These are phyloP conservation scores for Salix suchowensis DNA, from an alignment of 345 rosid genomes.

Conservation along the genomic window DNA sequence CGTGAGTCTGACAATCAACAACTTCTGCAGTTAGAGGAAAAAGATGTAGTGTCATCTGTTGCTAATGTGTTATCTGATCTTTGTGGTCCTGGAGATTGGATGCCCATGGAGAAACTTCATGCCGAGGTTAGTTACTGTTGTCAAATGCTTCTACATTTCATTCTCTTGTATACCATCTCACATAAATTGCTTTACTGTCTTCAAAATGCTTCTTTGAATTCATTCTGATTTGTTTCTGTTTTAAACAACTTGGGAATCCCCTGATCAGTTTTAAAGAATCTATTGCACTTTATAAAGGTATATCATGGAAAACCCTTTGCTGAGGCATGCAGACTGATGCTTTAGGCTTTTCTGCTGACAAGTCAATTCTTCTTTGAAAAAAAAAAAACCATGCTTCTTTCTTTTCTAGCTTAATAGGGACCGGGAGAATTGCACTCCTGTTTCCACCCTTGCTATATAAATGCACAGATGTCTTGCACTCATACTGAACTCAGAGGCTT, in stretches of 20 bases:
- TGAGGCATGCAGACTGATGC: neutral
- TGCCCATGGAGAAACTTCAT: constrained; percentile 97
- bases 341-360: neutral
- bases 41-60: constrained; percentile 97
- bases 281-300: neutral
- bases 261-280: neutral
- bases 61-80: constrained; percentile 95
- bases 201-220: neutral
- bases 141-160: neutral
- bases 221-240: neutral
- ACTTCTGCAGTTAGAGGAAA: constrained; percentile 84
- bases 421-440: no score
- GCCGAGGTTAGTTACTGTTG: constrained; percentile 51
- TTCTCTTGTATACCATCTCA: neutral
- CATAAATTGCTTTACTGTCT: neutral
- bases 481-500: neutral
- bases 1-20: constrained; percentile 95
- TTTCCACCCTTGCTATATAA: neutral
- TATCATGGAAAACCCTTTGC: neutral
- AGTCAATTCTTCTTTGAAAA: neutral
- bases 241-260: neutral
- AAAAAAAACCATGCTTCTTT: neutral
- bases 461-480: neutral
- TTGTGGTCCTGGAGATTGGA: constrained; percentile 99
- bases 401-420: no score